phyloP scores from a whole-genome alignment of 306 rosid species.

The Malus domestica region ASM211411v1 NC_041799.1:1270001-1270500 shows the following conservation, averaged over 20 bases:
- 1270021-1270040: background rate
- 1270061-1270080: too few relatives aligned
- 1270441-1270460: background rate
- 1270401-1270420: background rate
- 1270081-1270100: too few relatives aligned
- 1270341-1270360: constrained; percentile 43
- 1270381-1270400: constrained; percentile 44
- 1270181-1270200: background rate
- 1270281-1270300: constrained; percentile 89
- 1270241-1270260: constrained; percentile 75
- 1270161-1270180: background rate
- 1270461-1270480: background rate
- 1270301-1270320: constrained; percentile 66
- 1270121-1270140: background rate
- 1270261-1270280: constrained; percentile 86
- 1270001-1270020: background rate
- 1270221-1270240: constrained; percentile 85
- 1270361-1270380: constrained; percentile 85
- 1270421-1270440: background rate
- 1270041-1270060: background rate
- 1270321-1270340: constrained; percentile 57
- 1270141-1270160: background rate
- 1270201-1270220: constrained; percentile 2
- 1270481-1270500: background rate
- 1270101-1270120: background rate